Base-by-base conservation (phyloP, 2,329 filamentous ascomycete genomes). In the Hortaea werneckii region DNA sequence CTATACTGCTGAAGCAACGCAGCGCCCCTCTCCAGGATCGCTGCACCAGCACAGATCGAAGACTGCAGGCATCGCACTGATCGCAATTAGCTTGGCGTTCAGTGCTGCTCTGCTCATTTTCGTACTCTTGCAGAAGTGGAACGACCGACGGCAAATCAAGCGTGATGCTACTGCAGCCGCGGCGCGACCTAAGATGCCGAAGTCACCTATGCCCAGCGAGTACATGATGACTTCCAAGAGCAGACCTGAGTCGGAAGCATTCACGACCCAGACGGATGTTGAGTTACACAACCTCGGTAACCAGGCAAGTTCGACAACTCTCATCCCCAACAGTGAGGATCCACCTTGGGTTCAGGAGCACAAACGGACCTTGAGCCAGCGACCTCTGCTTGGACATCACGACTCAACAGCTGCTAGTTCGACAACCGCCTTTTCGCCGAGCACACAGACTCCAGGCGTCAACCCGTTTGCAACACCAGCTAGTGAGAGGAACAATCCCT, bases 341-440 rank as follows among this genome's bases (percentile, higher is more conserved):
- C 45, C 45, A 12, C 37, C 37, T 11, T 34, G 3, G 5, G 30
- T 43, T 29, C 37, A 26, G 11, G 44, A 35, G 29, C 47, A 48
- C n/a, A 46, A 37, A 5, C 44, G 48, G 2, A 45, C 28, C 4
- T 30, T 38, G 12, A 52, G 48, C 13, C 28, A 45, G 13, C 13
- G 41, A 20, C 47, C 47, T 27, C 38, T 52, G 12, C 44, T 52
- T n/a, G 35, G 29, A 5, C 42, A 47, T 27, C 38, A 37, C 8
- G 45, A 48, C 11, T 52, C 52, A 8, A 32, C 42, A 9, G 45
- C 38, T 26, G 45, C 32, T 12, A 54, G 50, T 32, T 44, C 47
- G 9, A 34, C 34, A 20, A 48, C 45, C 35, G 45, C 45, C 4
- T 41, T 44, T 29, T 44, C 42, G 2, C 37, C 40, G 7, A 45